Evolutionary conservation across 164 flowering plant species (phyloP).

Genomic region (Santalum album): DNA sequence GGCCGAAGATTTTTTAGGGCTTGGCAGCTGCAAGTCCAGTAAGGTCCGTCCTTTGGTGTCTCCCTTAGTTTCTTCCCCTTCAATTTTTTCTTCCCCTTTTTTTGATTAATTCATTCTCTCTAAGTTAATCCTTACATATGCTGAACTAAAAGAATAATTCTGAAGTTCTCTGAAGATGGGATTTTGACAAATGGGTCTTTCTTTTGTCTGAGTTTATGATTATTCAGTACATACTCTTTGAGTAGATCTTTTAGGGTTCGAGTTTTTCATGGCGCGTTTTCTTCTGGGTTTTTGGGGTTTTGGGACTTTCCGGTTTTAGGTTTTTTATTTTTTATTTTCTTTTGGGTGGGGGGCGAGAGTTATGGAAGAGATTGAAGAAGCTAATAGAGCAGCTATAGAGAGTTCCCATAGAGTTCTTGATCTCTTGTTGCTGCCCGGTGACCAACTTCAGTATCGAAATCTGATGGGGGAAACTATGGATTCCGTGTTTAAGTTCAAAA

Average conservation of each 20-base stretch:
- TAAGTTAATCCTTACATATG: constrained; percentile 4
- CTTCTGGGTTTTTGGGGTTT: constrained; percentile 18
- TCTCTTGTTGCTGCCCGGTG: constrained; percentile 51
- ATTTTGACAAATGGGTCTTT: constrained; percentile 10
- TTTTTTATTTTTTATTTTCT: too few species aligned
- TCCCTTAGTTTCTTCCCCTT: neutral
- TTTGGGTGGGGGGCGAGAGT: constrained; percentile 1
- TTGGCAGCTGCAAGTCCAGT: constrained; percentile 21
- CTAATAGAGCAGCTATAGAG: constrained; percentile 77
- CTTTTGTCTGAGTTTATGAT: constrained; percentile 10
- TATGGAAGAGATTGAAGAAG: constrained; percentile 90
- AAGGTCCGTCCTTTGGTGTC: constrained; percentile 29
- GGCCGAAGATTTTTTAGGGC: constrained; percentile 47
- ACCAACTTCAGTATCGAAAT: constrained; percentile 41
- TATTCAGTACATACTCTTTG: too few species aligned
- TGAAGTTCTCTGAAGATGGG: constrained; percentile 14
- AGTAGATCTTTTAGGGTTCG: constrained; percentile 16
- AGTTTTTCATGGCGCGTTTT: constrained; percentile 12
- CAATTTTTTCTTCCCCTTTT: neutral
- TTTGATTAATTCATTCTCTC: constrained; percentile 1
- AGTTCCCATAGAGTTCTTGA: constrained; percentile 67
- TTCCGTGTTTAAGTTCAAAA: constrained; percentile 64
- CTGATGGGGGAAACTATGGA: constrained; percentile 54
- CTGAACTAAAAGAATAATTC: too few species aligned
- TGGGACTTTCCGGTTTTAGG: constrained; percentile 13